A percentile compares a stretch with the other conserved stretches of the same genome.
Conservation (phyloP, 2,329 filamentous ascomycete genomes). For the Aspergillus fumigatiaffinis region DNA sequence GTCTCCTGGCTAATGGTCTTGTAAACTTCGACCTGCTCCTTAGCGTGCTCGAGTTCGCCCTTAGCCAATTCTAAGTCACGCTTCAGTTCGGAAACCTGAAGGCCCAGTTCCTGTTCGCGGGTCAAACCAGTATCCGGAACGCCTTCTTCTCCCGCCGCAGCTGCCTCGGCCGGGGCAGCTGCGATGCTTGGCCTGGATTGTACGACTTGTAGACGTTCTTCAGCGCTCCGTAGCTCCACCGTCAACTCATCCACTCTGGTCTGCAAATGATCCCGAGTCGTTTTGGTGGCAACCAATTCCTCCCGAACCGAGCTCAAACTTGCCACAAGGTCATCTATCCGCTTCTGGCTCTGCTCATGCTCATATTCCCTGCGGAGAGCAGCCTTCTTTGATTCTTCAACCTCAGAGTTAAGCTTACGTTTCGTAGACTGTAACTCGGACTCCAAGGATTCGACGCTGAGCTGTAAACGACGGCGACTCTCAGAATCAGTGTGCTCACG, state of each 20-base stretch:
- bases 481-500: constrained; percentile 82
- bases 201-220: constrained; percentile 78
- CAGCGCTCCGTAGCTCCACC: constrained; percentile 80
- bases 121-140: constrained; percentile 58
- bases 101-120: constrained; percentile 72
- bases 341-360: constrained; percentile 78
- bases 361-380: constrained; percentile 86
- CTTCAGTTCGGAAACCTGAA: constrained; percentile 81
- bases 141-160: constrained; percentile 39
- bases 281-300: constrained; percentile 81
- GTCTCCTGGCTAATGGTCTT: constrained; percentile 80
- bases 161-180: constrained; percentile 43
- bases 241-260: constrained; percentile 82
- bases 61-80: constrained; percentile 79
- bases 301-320: constrained; percentile 78
- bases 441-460: constrained; percentile 73
- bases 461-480: constrained; percentile 71
- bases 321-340: constrained; percentile 84
- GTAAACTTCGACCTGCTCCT: constrained; percentile 80
- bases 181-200: constrained; percentile 72
- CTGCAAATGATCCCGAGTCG: constrained; percentile 83
- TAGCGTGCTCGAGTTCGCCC: constrained; percentile 75
- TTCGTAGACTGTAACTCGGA: constrained; percentile 73
- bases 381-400: constrained; percentile 79
- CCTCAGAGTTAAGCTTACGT: constrained; percentile 76